phyloP scores from a whole-genome alignment of 306 rosid species.

The Corylus heterophylla region DNA sequence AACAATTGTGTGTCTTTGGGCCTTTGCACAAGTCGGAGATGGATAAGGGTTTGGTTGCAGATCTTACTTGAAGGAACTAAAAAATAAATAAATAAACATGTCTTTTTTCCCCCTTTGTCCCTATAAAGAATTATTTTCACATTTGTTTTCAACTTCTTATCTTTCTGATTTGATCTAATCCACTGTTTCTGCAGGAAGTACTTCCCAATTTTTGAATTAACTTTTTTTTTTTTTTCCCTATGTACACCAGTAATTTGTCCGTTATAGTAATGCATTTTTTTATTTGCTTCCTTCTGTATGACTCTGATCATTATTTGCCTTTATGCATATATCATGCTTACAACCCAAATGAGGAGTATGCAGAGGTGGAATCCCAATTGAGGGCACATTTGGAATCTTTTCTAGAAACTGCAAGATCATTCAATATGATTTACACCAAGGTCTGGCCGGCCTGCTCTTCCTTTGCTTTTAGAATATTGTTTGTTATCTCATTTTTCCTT shows the following conservation, averaged over 20 bases:
- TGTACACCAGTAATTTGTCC: background rate
- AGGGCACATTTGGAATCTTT: constrained; percentile 85
- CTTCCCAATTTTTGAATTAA: constrained; percentile 9
- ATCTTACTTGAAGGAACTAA: background rate
- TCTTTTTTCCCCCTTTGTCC: background rate
- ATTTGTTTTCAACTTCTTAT: background rate
- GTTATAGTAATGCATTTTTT: background rate
- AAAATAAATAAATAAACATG: background rate
- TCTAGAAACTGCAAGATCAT: constrained; percentile 91
- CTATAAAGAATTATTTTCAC: background rate
- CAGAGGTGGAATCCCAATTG: constrained; percentile 81
- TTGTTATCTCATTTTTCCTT: background rate
- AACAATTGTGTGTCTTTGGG: background rate
- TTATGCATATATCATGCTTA: constrained; percentile 66
- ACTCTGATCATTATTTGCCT: constrained; percentile 16
- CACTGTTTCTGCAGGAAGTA: background rate
- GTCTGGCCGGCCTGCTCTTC: constrained; percentile 35
- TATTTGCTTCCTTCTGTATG: constrained; percentile 14
- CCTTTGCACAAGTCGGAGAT: background rate
- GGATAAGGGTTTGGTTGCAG: background rate
- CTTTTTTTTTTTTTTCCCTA: background rate
- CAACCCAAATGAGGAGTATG: constrained; percentile 90
- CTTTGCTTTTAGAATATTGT: background rate
- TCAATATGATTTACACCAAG: constrained; percentile 89
- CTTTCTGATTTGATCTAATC: background rate